Conservation (phyloP, 1,284 basidiomycete genomes). For the Jaminaea rosea region DNA sequence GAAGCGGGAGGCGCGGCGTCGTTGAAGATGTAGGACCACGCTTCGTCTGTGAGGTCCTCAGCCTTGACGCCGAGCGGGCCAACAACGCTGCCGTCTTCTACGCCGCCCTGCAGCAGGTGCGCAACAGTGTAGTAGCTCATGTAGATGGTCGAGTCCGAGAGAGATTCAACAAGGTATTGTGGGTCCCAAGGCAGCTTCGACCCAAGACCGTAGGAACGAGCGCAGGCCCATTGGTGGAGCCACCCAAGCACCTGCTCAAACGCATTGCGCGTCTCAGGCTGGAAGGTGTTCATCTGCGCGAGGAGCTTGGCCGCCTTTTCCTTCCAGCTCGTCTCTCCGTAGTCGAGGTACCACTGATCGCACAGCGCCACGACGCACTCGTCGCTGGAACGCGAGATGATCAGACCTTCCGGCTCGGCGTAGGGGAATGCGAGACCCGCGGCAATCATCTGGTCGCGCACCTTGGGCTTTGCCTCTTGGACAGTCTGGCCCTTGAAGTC, state of each 20-base stretch:
- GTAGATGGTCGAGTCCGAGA: slow-evolving; percentile 97
- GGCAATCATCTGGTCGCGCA: slow-evolving; percentile 74
- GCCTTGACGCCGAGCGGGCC: slow-evolving; percentile 77
- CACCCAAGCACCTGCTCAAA: slow-evolving; percentile 88
- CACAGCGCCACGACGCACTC: slow-evolving; percentile 96
- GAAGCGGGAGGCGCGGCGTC: slow-evolving; percentile 65
- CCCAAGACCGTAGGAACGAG: slow-evolving; percentile 89
- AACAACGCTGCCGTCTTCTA: slow-evolving; percentile 66
- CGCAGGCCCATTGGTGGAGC: slow-evolving; percentile 99
- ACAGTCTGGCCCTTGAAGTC: slow-evolving; percentile 79
- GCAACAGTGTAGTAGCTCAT: slow-evolving; percentile 97
- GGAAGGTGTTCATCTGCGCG: slow-evolving; percentile 80
- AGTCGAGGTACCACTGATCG: slow-evolving; percentile 99
- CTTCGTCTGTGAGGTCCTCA: slow-evolving; percentile 90
- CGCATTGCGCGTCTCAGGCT: slow-evolving; percentile 74
- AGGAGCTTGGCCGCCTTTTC: slow-evolving; percentile 74
- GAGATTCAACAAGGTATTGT: slow-evolving; percentile 88
- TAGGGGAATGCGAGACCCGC: slow-evolving; percentile 74
- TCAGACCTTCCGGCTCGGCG: slow-evolving; percentile 87
- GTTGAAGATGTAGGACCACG: slow-evolving; percentile 90
- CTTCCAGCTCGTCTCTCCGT: slow-evolving; percentile 84
- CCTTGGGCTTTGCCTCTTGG: slow-evolving; percentile 82
- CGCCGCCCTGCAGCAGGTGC: slow-evolving; percentile 51
- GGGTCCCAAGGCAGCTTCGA: slow-evolving; percentile 95
- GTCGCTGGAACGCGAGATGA: slow-evolving; percentile 80